phyloP scores from a whole-genome alignment of 345 rosid species.

The Eucalyptus decipiens region DNA sequence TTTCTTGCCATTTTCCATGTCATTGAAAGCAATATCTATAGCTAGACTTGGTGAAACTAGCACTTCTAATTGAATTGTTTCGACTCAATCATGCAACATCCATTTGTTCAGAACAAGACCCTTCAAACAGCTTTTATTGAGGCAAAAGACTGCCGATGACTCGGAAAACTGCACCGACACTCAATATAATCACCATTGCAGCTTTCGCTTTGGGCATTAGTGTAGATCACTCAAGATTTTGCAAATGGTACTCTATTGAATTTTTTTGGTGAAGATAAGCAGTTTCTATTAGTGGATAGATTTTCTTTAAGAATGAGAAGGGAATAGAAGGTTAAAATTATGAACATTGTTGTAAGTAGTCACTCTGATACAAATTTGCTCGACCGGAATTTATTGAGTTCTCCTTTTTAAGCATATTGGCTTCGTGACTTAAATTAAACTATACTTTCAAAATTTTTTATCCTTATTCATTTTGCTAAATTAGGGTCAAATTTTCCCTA shows the following conservation, averaged over 20 bases:
- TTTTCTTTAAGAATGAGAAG: not conserved
- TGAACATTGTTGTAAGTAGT: not conserved
- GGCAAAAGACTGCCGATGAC: not conserved
- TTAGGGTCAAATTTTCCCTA: not conserved
- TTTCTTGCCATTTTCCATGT: not conserved
- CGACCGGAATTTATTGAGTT: not conserved
- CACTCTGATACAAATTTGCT: not conserved
- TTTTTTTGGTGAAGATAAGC: not conserved
- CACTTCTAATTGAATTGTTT: not conserved
- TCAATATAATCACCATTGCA: accelerated
- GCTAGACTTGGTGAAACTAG: not conserved
- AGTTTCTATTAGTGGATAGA: not conserved
- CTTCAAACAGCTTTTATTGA: not conserved
- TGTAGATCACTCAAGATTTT: too few relatives aligned
- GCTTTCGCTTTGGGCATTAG: too few relatives aligned
- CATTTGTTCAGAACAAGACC: not conserved
- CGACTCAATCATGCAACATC: not conserved
- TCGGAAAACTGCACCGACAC: not conserved
- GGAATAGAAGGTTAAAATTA: not conserved
- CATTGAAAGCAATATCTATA: not conserved
- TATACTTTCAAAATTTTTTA: not conserved
- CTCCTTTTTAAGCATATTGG: not conserved
- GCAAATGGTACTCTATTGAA: not conserved
- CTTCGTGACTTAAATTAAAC: not conserved
- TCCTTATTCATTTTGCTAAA: not conserved